Base-by-base conservation (phyloP, 208 protist species). In the Leishmania turanica region DNA sequence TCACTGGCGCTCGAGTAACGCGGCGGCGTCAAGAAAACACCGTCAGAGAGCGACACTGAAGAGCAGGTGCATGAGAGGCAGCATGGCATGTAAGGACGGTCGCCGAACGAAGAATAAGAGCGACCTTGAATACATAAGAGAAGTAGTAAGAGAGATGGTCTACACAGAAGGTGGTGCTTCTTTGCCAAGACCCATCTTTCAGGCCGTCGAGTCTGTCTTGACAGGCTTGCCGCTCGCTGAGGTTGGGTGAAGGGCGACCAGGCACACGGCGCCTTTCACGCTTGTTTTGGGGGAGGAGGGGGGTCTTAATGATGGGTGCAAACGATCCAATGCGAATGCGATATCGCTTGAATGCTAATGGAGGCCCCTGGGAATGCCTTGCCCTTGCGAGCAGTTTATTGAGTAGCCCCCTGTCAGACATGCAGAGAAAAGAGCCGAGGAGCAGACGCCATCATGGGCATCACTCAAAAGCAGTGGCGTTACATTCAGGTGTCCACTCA, bases 341-440 rank as follows among this genome's bases (percentile, higher is more conserved):
- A 9, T 13, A 73, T 15, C 27, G 45, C 42, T 73, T 31, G 42
- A 73, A 73, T 51, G 27, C 45, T n/a, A 21, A 71, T 45, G 42
- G 42, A 34, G 9, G 13, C 15, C 37, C 49, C 42, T 53, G 45
- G 54, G 68, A 73, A 73, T 8, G 15, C 45, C 11, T 34, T 51
- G 68, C 27, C 27, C 45, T 73, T 53, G 40, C 27, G 68, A 54
- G 68, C 68, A 73, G 68, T 73, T 27, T 73, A 47, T 49, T 56
- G 27, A 64, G 51, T 65, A 42, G 4, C 19, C 19, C 31, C 58
- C 17, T 60, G 27, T 19, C 31, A 47, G 31, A n/a, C 54, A 24
- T 66, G 24, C 51, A 60, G 34, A 76, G 51, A 58, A 60, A 76
- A 45, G 51, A 60, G 51, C 13, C 13, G 24, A 40, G 21, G 27